These are phyloP conservation scores for Phytophthora sp. DNA, from an alignment of 352 stramenopile genomes.

Conservation along the genomic window DNA sequence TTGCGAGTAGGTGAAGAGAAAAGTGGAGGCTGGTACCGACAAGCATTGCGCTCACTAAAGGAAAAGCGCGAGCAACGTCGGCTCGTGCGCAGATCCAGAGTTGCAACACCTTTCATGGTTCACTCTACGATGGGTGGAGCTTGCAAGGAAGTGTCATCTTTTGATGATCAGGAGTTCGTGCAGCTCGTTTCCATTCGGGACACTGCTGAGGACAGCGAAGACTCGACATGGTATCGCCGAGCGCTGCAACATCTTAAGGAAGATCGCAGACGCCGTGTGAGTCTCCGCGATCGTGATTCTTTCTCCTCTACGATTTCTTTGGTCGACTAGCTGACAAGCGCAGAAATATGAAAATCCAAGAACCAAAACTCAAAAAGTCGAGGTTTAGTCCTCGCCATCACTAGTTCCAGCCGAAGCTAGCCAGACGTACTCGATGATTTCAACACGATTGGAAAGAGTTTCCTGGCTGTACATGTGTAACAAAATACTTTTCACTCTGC, in stretches of 20 bases:
- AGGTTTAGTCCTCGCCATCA: constrained; percentile 9
- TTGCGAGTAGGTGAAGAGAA: constrained; percentile 31
- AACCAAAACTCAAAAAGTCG: no score
- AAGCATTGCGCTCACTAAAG: constrained; percentile 47
- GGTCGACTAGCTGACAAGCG: constrained; percentile 25
- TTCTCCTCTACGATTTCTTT: constrained; percentile 43
- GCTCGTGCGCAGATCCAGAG: constrained; percentile 1
- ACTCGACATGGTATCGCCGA: constrained; percentile 35
- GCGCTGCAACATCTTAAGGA: constrained; percentile 43
- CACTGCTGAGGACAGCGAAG: constrained; percentile 21
- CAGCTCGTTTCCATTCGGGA: constrained; percentile 37
- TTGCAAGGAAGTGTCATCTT: neutral
- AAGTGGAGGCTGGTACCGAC: constrained; percentile 36
- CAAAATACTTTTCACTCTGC: neutral
- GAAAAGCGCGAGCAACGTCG: constrained; percentile 42
- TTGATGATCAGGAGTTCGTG: constrained; percentile 30
- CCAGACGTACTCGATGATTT: constrained; percentile 10
- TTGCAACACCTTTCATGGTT: neutral
- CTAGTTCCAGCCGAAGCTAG: constrained; percentile 7
- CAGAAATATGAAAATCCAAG: neutral
- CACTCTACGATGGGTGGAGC: neutral
- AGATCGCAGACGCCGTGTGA: constrained; percentile 37
- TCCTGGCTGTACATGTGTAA: constrained; percentile 16
- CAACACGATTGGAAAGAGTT: constrained; percentile 5
- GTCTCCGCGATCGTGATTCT: constrained; percentile 30